These are phyloP conservation scores for Aspergillus leporis DNA, from an alignment of 495 filamentous ascomycete genomes.

Conservation along the genomic window DNA sequence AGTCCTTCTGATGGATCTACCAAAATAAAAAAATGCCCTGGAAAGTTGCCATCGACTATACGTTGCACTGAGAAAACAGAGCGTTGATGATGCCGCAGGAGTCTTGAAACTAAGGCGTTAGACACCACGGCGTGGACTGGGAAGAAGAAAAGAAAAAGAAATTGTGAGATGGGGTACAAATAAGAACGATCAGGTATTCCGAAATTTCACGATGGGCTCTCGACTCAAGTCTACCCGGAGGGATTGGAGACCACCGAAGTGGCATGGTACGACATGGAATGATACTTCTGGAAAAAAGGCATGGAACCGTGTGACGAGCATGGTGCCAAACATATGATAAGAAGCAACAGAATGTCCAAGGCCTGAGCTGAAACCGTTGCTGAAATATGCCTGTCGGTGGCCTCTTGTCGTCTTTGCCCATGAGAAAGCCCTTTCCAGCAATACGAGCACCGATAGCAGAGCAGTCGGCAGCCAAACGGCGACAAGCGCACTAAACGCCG, in stretches of 20 bases:
- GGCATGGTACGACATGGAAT: slow-evolving; percentile 16
- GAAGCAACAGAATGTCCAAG: slow-evolving; percentile 9
- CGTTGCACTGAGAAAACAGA: slow-evolving; percentile 5
- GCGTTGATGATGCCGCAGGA: slow-evolving; percentile 19
- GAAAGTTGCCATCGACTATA: neutral
- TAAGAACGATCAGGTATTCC: slow-evolving; percentile 6
- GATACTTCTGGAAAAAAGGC: slow-evolving; percentile 9
- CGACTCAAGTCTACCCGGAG: slow-evolving; percentile 12
- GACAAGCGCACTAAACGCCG: slow-evolving; percentile 46
- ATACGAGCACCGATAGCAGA: slow-evolving; percentile 2
- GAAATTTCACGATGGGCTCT: slow-evolving; percentile 10
- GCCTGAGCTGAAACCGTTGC: slow-evolving; percentile 4
- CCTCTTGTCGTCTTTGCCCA: slow-evolving; percentile 7
- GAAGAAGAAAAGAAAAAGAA: slow-evolving; percentile 5
- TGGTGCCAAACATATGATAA: slow-evolving; percentile 3
- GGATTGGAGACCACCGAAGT: slow-evolving; percentile 21
- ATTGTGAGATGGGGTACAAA: neutral
- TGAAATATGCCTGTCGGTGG: slow-evolving; percentile 19
- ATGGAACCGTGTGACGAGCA: slow-evolving; percentile 19
- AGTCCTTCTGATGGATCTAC: neutral
- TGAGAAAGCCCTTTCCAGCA: slow-evolving; percentile 5
- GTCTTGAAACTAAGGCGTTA: slow-evolving; percentile 31
- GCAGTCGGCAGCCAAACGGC: slow-evolving; percentile 17
- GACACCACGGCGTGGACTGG: slow-evolving; percentile 41
- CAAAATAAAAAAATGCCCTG: neutral